Base-by-base conservation (phyloP, 1,139 yeast genomes). In the Debaryomycetaceae sp. region DNA sequence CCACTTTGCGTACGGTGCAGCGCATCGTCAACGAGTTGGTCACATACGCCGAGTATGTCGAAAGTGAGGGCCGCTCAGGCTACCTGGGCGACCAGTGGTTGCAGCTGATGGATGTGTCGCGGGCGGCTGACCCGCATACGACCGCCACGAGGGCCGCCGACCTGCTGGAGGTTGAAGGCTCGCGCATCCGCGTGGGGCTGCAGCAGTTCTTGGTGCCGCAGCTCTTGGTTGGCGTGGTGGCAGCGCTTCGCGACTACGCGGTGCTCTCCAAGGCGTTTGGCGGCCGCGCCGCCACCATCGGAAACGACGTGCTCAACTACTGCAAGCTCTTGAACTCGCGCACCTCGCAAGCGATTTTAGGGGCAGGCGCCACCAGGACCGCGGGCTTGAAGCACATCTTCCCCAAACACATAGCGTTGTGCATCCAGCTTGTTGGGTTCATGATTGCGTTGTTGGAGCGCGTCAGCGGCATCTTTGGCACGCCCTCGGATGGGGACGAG, bases 331-430 rank as follows among this genome's bases (percentile, higher is more conserved):
- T 75, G 50, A 80, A 81, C 44, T 57, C 75, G 8, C 73, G 77
- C 37, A 61, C 77, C 4, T 70, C 74, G 4, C 78, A 77, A 42
- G 72, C 85, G 3, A 80, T 83, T 28, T 58, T 83, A 25, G 83
- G 81, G 28, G 89, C 91, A 1, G 86, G 85, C 21, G 93, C 93
- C 0, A 81, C 85, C 1, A 60, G 78, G 39, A 75, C 86, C 0
- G 86, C 89, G 0, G 88, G 86, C 0, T 60, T 83, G 34, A 78
- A 75, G 43, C 88, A 82, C 45, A 83, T 83, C 29, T 79, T 86
- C 4, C 82, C 89, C 2, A 79, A 78, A 42, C 86, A 83, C 49
- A 54, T 83, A 35, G 83, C 89, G 1, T 61, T 83, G 23, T 75
- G 85, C 25, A 75, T 81, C 2, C 88, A 83, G 40, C 53, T 72